Base-by-base conservation (phyloP, 257 asterid species). In the Buddleja alternifolia region DNA sequence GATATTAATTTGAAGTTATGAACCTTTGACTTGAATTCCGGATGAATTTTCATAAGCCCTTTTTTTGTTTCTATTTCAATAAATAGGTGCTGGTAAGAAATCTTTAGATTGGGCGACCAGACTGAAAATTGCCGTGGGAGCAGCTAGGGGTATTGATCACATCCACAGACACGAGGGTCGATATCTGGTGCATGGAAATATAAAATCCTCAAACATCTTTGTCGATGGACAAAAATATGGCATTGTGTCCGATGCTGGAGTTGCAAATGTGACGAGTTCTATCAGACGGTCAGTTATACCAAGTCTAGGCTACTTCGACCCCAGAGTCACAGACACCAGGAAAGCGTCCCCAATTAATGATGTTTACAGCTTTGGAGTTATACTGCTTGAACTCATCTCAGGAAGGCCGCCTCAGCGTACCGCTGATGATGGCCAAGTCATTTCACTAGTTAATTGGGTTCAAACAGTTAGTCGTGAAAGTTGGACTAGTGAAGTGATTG, bases 131-230 rank as follows among this genome's bases (percentile, higher is more conserved):
- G 66, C 77, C 3, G 68, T 64, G 5, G 83, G 69, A 65, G 83
- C 75, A 0, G 77, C 83, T 11, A 44, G 72, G 21, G 77, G 69
- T 10, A 71, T 74, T 8, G 50, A 69, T 23, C 69, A 74, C 75
- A 71, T 74, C 77, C 80, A 78, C 19, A 4, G 57, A 21, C 70
- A 70, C 17, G 77, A 39, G 37, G 56, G 72, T 4, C 11, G 66
- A 19, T 25, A 32, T n/a, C 11, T 74, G 10, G 73, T 50, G 40
- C 83, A 74, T 70, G 83, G 83, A 58, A 74, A 70, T 59, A 65
- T 78, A 14, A 65, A 63, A n/a, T 74, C 83, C 60, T 70, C 80
- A 41, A 74, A 78, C 32, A 61, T 70, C 57, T 66, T 70, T 17
- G 60, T 56, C 34, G 29, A 61, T 10, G 34, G 50, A 42, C 24